phyloP scores from a whole-genome alignment of 2,329 filamentous ascomycete genomes.

The Tympanopsis confertula region DNA sequence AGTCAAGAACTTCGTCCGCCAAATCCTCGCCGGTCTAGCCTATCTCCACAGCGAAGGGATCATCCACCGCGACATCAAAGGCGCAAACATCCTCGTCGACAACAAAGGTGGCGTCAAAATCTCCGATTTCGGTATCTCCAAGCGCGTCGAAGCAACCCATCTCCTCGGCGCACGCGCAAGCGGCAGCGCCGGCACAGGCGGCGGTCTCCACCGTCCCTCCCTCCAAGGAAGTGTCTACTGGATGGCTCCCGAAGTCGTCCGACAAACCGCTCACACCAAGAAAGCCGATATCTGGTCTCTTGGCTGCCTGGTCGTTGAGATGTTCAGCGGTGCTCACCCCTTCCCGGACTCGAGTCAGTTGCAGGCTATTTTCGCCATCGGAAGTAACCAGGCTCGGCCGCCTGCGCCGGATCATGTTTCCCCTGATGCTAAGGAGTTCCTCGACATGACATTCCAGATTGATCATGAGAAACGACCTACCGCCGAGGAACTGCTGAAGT shows the following conservation, averaged over 20 bases:
- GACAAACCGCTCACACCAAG: constrained; percentile 92
- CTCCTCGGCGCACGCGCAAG: neutral
- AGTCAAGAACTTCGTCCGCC: constrained; percentile 89
- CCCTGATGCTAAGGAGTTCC: constrained; percentile 71
- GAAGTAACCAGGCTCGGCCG: constrained; percentile 73
- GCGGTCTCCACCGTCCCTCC: constrained; percentile 47
- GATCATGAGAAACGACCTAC: constrained; percentile 86
- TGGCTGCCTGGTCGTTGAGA: constrained; percentile 92
- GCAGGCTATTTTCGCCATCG: constrained; percentile 98
- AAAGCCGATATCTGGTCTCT: constrained; percentile 99
- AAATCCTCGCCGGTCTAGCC: constrained; percentile 83
- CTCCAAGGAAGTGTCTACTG: constrained; percentile 96
- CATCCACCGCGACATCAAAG: constrained; percentile 98
- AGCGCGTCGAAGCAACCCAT: constrained; percentile 56
- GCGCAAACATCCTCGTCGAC: constrained; percentile 95
- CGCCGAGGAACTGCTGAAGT: constrained; percentile 79
- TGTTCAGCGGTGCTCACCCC: constrained; percentile 94
- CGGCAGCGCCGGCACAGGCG: no score
- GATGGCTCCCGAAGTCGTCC: constrained; percentile 99
- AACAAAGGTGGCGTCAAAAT: constrained; percentile 99
- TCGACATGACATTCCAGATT: constrained; percentile 85
- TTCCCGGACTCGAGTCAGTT: constrained; percentile 96
- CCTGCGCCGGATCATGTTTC: constrained; percentile 81
- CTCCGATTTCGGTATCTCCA: constrained; percentile 96
- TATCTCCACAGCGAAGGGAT: constrained; percentile 93